Base-by-base conservation (phyloP, 2,329 filamentous ascomycete species). In the Penicillium digitatum region DNA sequence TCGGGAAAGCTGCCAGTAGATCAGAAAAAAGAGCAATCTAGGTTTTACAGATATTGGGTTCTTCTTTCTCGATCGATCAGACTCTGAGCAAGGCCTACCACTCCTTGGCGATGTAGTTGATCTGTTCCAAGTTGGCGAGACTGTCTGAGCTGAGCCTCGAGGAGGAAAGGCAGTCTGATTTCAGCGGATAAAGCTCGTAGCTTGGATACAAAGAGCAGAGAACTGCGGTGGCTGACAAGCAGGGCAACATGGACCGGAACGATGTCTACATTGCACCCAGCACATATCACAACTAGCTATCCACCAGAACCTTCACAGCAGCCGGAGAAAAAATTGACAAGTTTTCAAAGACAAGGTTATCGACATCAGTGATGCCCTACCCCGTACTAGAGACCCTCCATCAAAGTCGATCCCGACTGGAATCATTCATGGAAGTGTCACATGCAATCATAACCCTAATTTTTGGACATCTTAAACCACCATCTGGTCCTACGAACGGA, bases 141-240 rank as follows among this genome's bases (percentile, higher is more conserved):
- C 71, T 83, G 12, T 83, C 81, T 61, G 71, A 77, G 4, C 63
- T 84, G 0, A 72, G 74, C 1, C 58, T 78, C 0, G 70, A 78
- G 10, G 82, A 84, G 61, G 82, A 83, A 62, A 62, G 72, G n/a
- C 75, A 77, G 52, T 85, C 82, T 61, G 81, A 84, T 58, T 77
- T 82, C 38, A 77, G 74, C 50, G 70, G 65, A 2, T 67, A 79
- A 51, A 76, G 76, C 11, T 79, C 75, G 2, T 83, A 82, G 54
- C 81, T 79, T 58, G 81, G 81, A 5, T 82, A 81, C 48, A 81
- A 81, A 61, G 75, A 74, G 0, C 75, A 74, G 42, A 80, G 81
- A 3, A 74, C 71, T 16, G 73, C 72, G 4, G 66, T 79, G 0
- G 70, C 81, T 11, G 80, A 83, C 59, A 68, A 68, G 6, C 56